These are phyloP conservation scores for Friedmanniomyces simplex DNA, from an alignment of 495 filamentous ascomycete species.

Conservation along the genomic window DNA sequence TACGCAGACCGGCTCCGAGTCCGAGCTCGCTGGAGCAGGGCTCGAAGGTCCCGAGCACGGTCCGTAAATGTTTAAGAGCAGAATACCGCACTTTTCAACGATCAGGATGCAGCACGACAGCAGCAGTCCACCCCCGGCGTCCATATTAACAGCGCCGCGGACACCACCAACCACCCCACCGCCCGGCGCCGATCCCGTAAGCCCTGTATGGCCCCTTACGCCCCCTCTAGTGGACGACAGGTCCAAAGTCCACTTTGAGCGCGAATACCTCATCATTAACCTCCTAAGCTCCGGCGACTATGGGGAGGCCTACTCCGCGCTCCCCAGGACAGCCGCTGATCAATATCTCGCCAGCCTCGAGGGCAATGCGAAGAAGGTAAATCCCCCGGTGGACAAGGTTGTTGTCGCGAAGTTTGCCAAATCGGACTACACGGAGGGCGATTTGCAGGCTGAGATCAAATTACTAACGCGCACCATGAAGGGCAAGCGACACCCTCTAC, in stretches of 20 bases:
- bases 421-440: not conserved
- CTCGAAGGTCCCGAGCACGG: no score
- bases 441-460: not conserved
- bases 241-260: not conserved
- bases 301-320: not conserved
- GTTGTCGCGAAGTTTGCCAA: not conserved
- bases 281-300: not conserved
- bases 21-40: no score
- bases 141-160: no score
- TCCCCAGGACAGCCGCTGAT: not conserved
- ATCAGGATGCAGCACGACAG: no score
- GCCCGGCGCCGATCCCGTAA: no score
- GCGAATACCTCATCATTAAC: not conserved
- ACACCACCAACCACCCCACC: no score
- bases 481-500: not conserved
- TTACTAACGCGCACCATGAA: not conserved
- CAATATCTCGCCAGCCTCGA: not conserved
- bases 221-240: not conserved
- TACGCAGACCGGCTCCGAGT: no score
- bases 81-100: no score
- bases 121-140: no score
- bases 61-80: no score
- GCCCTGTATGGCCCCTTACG: no score
- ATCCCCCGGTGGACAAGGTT: not conserved
- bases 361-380: not conserved